Evolutionary conservation across 768 basidiomycete species (phyloP).

Genomic region (Mycena rosella): DNA sequence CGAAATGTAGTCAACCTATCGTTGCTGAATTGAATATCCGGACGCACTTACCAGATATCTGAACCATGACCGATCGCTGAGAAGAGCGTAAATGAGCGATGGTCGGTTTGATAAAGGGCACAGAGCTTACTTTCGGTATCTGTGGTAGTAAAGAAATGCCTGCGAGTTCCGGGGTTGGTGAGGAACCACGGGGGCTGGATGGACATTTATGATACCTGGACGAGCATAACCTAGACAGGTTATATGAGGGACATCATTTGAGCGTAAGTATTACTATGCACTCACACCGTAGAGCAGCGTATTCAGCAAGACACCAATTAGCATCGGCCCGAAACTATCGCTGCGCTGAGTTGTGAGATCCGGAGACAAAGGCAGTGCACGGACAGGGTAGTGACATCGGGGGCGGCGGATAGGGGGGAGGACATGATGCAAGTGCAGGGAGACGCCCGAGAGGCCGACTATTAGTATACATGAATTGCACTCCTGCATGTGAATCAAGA

Average conservation of each 20-base stretch:
- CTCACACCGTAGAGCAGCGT: constrained; percentile 28
- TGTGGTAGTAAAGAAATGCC: constrained; percentile 26
- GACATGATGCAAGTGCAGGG: too few relatives aligned
- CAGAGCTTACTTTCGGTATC: constrained; percentile 14
- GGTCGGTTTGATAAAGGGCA: neutral
- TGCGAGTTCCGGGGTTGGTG: neutral
- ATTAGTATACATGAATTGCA: too few relatives aligned
- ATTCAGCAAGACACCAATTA: constrained; percentile 27
- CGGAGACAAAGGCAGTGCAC: neutral
- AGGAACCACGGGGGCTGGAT: too few relatives aligned
- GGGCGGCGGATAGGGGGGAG: constrained; percentile 1
- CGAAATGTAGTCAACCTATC: neutral
- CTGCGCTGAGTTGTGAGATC: neutral
- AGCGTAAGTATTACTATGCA: too few relatives aligned
- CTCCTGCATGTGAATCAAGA: too few relatives aligned
- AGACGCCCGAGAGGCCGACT: too few relatives aligned
- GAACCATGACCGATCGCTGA: constrained; percentile 33
- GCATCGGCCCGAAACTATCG: constrained; percentile 25
- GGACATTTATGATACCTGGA: constrained; percentile 18
- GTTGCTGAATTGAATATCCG: neutral
- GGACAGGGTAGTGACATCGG: constrained; percentile 26
- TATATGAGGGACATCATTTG: too few relatives aligned
- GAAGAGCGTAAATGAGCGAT: too few relatives aligned
- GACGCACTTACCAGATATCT: constrained; percentile 15
- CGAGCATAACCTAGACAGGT: constrained; percentile 13